Percentiles rank a stretch among this genome's conserved stretches.
Evolutionary conservation across 2,329 filamentous ascomycete genomes (phyloP).

Genomic region (Lasiodiplodia citricola): DNA sequence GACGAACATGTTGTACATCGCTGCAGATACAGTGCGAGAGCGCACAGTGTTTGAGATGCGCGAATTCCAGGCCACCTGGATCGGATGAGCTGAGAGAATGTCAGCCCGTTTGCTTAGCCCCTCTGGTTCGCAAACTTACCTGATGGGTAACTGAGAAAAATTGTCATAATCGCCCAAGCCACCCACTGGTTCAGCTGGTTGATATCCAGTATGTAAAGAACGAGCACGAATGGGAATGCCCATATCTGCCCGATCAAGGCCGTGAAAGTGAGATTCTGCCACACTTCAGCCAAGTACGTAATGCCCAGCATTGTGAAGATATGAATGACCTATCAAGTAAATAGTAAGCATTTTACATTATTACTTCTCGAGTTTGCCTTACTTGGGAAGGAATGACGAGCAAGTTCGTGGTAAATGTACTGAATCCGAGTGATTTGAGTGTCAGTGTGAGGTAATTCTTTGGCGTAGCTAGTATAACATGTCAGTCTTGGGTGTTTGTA

Average conservation of each 20-base stretch:
- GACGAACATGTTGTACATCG: slow-evolving; percentile 39
- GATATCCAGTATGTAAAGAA: slow-evolving; percentile 39
- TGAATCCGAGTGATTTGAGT: slow-evolving; percentile 32
- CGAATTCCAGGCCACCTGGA: slow-evolving; percentile 56
- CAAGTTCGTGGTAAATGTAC: slow-evolving; percentile 33
- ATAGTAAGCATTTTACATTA: neutral
- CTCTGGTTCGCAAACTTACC: neutral
- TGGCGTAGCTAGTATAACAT: slow-evolving; percentile 22
- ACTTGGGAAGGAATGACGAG: slow-evolving; percentile 30
- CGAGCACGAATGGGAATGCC: slow-evolving; percentile 33
- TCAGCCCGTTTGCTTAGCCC: slow-evolving; percentile 30
- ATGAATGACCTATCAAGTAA: slow-evolving; percentile 25
- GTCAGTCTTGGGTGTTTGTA: neutral
- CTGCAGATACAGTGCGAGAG: slow-evolving; percentile 32
- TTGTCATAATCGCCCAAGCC: slow-evolving; percentile 49
- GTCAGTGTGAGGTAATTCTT: slow-evolving; percentile 34
- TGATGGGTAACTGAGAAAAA: slow-evolving; percentile 49
- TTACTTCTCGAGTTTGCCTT: no score
- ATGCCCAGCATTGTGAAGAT: slow-evolving; percentile 31
- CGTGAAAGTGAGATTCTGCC: slow-evolving; percentile 30
- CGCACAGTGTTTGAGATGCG: slow-evolving; percentile 30
- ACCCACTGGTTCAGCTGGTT: slow-evolving; percentile 48
- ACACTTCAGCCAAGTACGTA: slow-evolving; percentile 33
- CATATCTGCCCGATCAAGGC: slow-evolving; percentile 32
- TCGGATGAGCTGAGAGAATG: slow-evolving; percentile 46